Percentiles rank a stretch among this genome's conserved stretches.
phyloP scores from a whole-genome alignment of 768 basidiomycete species.

The Ramaria sp. region DNA sequence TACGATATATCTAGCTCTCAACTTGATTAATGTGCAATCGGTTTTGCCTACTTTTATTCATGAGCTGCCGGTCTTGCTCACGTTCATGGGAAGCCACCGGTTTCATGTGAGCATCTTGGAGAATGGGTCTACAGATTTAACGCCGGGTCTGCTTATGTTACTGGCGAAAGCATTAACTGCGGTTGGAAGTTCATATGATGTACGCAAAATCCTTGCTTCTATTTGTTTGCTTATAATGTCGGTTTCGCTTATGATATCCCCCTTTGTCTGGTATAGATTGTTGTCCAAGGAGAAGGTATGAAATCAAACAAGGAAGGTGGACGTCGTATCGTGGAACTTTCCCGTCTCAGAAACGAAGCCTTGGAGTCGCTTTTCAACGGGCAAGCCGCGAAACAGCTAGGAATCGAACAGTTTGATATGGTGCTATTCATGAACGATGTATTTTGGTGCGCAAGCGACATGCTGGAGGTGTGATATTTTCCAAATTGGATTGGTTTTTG shows the following conservation, averaged over 20 bases:
- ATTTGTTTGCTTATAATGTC: not conserved
- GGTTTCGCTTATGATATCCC: too few relatives aligned
- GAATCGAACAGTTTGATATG: conserved; percentile 6
- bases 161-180: conserved; percentile 30
- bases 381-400: conserved; percentile 23
- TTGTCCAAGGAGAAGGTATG: not conserved
- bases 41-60: conserved; percentile 36
- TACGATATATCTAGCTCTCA: conserved; percentile 32
- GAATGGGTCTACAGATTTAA: conserved; percentile 35
- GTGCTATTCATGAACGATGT: conserved; percentile 42
- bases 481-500: too few relatives aligned
- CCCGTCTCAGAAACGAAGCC: conserved; percentile 36
- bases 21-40: conserved; percentile 36
- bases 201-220: too few relatives aligned
- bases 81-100: conserved; percentile 32
- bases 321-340: conserved; percentile 36
- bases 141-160: conserved; percentile 32
- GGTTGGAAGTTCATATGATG: conserved; percentile 18
- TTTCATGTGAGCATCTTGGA: conserved; percentile 37
- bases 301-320: conserved; percentile 21
- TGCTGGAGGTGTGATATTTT: too few relatives aligned
- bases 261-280: not conserved
- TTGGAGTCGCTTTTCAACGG: conserved; percentile 33
- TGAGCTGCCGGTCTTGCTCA: conserved; percentile 30
- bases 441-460: conserved; percentile 33